These are phyloP conservation scores for Fraxinus sp. DNA, from an alignment of 305 asterid species.

Conservation along the genomic window DNA sequence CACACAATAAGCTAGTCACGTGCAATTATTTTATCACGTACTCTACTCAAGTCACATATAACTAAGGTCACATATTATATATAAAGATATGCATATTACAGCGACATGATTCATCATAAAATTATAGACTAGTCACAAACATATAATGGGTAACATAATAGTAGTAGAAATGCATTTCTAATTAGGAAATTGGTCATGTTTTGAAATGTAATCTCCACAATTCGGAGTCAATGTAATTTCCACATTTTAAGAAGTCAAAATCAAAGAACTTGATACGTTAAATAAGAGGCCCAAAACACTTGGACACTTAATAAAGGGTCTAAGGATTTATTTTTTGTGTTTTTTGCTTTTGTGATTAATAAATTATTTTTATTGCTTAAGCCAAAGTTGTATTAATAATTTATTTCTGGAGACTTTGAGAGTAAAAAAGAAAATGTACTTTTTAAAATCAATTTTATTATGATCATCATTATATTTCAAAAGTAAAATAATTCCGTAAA, in stretches of 20 bases:
- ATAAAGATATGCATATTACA: neutral
- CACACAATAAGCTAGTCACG: neutral
- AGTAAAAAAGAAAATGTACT: neutral
- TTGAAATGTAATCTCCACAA: neutral
- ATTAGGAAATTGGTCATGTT: neutral
- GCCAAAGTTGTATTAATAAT: neutral
- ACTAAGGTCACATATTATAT: neutral
- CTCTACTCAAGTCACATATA: neutral
- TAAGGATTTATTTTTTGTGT: neutral
- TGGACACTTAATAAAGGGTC: neutral
- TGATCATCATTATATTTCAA: neutral
- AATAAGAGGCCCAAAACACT: neutral
- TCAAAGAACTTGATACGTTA: no score
- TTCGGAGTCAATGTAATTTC: neutral
- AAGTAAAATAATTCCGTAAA: neutral
- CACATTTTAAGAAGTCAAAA: neutral
- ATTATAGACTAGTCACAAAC: neutral
- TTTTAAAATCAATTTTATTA: neutral
- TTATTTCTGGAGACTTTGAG: neutral
- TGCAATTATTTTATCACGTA: neutral
- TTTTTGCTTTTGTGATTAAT: neutral
- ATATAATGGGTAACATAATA: neutral
- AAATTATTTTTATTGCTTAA: neutral
- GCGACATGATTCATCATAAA: neutral
- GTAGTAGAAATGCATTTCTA: neutral